Base-by-base conservation (phyloP, 2,329 filamentous ascomycete species). In the Metarhizium robertsii region DNA sequence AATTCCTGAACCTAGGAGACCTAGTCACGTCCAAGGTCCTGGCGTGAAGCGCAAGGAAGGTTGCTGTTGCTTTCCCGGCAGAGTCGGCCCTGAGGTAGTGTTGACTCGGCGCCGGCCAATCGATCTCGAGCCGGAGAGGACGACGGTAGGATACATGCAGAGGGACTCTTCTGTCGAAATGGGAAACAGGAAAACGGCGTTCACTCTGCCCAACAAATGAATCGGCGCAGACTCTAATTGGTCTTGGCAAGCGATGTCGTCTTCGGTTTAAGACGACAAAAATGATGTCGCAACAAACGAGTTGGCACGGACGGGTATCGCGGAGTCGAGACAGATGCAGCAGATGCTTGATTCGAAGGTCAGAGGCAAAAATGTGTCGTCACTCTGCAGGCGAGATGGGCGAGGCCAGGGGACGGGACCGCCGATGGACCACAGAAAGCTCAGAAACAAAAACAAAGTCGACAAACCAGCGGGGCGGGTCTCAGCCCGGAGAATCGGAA, bases 111-210 rank as follows among this genome's bases (percentile, higher is more conserved):
- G 52, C 36, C 52, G 57, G 52, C 57, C 57, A 50, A 58, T 53
- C 34, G 54, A 56, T 56, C 47, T 46, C 42, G 57, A 56, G 54
- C 57, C 54, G 54, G 38, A 34, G 36, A 45, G 25, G 43, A 54
- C n/a, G n/a, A 36, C 36, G 51, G 54, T 52, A 45, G 57, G 49
- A 58, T 54, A 58, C 57, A 58, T 58, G 52, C 57, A 58, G 57
- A 53, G 16, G n/a, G n/a, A 43, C 51, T 25, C 29, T 49, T 54
- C 3, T 45, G 43, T 53, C 51, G 18, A 53, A 18, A 20, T 45
- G 13, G n/a, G 51, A 42, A 46, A 30, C 8, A 16, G 20, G 14
- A 30, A 25, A 52, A n/a, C 29, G 13, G 18, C 42, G 38, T 25
- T 10, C 51, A n/a, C 16, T 7, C 42, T 20, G 32, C 16, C 29